Evolutionary conservation across 1,284 basidiomycete species (phyloP).

Genomic region (Inonotus obliquus): DNA sequence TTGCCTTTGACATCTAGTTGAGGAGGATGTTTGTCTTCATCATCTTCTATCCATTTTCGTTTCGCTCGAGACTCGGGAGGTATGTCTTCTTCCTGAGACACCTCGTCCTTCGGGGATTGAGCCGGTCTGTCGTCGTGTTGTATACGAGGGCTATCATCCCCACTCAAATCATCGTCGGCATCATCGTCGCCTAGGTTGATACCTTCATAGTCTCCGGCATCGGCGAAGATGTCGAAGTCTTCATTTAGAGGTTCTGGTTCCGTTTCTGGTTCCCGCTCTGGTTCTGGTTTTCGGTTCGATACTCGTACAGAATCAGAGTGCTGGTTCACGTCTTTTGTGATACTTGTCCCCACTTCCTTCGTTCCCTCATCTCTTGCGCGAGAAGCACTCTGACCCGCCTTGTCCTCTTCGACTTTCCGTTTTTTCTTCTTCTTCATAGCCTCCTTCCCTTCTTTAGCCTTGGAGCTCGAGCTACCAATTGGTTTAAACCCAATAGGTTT

Average conservation of each 20-base stretch:
- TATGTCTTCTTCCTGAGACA: not conserved
- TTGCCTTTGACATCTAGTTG: constrained; percentile 14
- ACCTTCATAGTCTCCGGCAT: constrained; percentile 78
- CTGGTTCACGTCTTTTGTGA: not conserved
- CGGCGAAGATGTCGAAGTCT: constrained; percentile 65
- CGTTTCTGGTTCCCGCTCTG: constrained; percentile 16
- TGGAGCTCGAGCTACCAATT: constrained; percentile 39
- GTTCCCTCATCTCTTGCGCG: constrained; percentile 19
- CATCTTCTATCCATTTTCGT: constrained; percentile 24
- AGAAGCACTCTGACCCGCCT: constrained; percentile 29
- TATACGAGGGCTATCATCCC: constrained; percentile 3
- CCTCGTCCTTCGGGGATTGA: not conserved
- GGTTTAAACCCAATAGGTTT: constrained; percentile 76
- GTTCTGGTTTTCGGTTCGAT: not conserved
- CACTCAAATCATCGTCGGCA: constrained; percentile 30
- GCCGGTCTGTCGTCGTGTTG: constrained; percentile 13
- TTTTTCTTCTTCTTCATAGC: constrained; percentile 59
- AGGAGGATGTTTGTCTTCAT: constrained; percentile 11
- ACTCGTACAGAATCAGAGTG: not conserved
- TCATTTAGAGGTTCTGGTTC: constrained; percentile 33
- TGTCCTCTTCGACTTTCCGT: constrained; percentile 30
- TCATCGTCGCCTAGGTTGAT: constrained; percentile 57
- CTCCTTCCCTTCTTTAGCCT: constrained; percentile 36
- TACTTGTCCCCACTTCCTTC: not conserved
- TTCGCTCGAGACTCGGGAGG: constrained; percentile 11